Conservation (phyloP, 2,329 filamentous ascomycete species). For the Fusarium sp. region DNA sequence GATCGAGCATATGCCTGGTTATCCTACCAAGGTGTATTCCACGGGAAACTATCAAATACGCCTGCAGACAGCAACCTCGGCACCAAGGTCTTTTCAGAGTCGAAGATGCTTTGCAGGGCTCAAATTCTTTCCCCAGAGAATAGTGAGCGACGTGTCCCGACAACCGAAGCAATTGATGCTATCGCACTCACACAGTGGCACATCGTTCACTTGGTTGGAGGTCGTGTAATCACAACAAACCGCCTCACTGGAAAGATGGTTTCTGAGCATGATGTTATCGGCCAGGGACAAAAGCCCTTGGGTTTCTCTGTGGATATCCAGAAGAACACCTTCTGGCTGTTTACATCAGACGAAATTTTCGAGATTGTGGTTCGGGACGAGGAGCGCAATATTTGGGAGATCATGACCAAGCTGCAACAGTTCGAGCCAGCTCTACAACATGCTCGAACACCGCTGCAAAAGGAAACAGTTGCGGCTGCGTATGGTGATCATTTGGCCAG, state of each 20-base stretch:
- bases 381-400: slow-evolving; percentile 92
- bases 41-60: slow-evolving; percentile 79
- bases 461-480: slow-evolving; percentile 89
- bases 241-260: slow-evolving; percentile 86
- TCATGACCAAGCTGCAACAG: slow-evolving; percentile 86
- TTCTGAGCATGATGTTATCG: slow-evolving; percentile 87
- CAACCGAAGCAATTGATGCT: slow-evolving; percentile 79
- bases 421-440: slow-evolving; percentile 91
- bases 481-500: slow-evolving; percentile 89
- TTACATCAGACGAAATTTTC: slow-evolving; percentile 90
- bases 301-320: slow-evolving; percentile 89
- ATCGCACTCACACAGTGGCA: slow-evolving; percentile 95
- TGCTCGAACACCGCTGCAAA: slow-evolving; percentile 82
- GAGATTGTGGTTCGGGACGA: slow-evolving; percentile 93
- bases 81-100: slow-evolving; percentile 79
- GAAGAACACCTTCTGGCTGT: slow-evolving; percentile 98
- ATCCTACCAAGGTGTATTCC: slow-evolving; percentile 84
- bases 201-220: slow-evolving; percentile 84
- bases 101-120: slow-evolving; percentile 79
- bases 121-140: slow-evolving; percentile 77
- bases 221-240: slow-evolving; percentile 85
- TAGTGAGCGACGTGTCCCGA: slow-evolving; percentile 70
- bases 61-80: slow-evolving; percentile 73
- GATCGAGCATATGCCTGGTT: slow-evolving; percentile 92
- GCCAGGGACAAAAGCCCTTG: slow-evolving; percentile 81